Evolutionary conservation across 495 filamentous ascomycete species (phyloP).

Genomic region (Xylaria acuta): DNA sequence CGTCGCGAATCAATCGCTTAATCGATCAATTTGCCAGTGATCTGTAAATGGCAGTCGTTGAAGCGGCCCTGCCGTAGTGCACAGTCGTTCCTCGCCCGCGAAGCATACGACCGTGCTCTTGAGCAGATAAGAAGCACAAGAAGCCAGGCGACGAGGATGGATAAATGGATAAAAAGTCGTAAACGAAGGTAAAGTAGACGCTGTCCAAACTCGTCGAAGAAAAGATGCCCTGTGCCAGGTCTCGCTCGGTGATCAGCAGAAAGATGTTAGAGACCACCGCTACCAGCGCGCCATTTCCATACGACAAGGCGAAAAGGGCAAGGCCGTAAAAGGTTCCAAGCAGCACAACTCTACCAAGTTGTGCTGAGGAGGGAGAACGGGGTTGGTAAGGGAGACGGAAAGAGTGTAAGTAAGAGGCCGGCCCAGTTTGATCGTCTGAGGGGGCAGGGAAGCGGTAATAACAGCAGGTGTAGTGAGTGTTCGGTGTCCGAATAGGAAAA

Average conservation of each 20-base stretch:
- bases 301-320: neutral
- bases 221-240: neutral
- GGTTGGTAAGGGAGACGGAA: conserved; percentile 14
- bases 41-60: conserved; percentile 31
- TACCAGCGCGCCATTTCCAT: conserved; percentile 8
- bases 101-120: conserved; percentile 56
- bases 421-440: conserved; percentile 22
- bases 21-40: conserved; percentile 28
- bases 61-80: conserved; percentile 51
- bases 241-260: conserved; percentile 6
- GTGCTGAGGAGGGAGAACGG: neutral
- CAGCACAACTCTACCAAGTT: neutral
- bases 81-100: conserved; percentile 62
- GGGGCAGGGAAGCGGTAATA: neutral
- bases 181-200: neutral
- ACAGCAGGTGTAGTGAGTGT: neutral
- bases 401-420: conserved; percentile 18
- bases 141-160: conserved; percentile 19
- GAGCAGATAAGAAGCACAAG: conserved; percentile 29
- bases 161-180: neutral
- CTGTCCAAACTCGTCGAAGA: neutral
- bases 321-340: neutral
- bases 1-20: conserved; percentile 43
- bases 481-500: neutral
- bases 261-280: neutral